Evolutionary conservation across 192 early-diverging fungal genomes (phyloP), one percentile per base, ranked within the genome.

Genomic region (Geranomyces michiganensis): DNA sequence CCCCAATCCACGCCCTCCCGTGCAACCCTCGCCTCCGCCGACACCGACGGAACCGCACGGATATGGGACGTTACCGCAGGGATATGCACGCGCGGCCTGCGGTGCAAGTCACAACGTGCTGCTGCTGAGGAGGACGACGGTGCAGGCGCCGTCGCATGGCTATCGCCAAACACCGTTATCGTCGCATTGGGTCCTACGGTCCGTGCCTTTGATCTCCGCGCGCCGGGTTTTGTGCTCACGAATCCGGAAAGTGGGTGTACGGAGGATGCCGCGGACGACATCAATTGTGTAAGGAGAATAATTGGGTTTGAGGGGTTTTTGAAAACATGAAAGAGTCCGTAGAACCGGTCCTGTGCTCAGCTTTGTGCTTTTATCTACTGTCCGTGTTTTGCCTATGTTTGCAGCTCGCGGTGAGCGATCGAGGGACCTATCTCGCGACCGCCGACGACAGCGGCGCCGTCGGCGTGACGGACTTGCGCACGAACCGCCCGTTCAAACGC

Each of bases 381-480:
- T 15, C 19, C 19, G 33, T 26, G 33, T 26, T 6, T 14, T 41
- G 3, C 36, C 10, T 41, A 7, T 41, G 5, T 41, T 41, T 41
- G 15, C 48, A 70, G 59, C 15, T 70, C 19, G 68, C 68, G 8
- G 36, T 73, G 58, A 58, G 68, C 46, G 66, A 67, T 0, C n/a
- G 56, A 22, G 62, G 58, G 21, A 67, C 48, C 1, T 68, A 41
- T 27, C 59, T 74, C 9, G 66, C 73, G 21, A 31, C 58, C 19
- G 73, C 66, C 10, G 65, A 67, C 31, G 73, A 74, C 31, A 68
- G 64, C 43, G 73, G 73, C 21, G 46, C 26, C 9, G 60, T 74
- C n/a, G 13, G 17, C 0, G 73, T 74, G 5, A 60, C 46, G 7
- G 73, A 74, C 62, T 10, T 74, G 31, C 65, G 73, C 17, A 74